A percentile compares a stretch with the other conserved stretches of the same genome.
Conservation (phyloP, 2,329 filamentous ascomycete species). For the Ophiostoma ips region DNA sequence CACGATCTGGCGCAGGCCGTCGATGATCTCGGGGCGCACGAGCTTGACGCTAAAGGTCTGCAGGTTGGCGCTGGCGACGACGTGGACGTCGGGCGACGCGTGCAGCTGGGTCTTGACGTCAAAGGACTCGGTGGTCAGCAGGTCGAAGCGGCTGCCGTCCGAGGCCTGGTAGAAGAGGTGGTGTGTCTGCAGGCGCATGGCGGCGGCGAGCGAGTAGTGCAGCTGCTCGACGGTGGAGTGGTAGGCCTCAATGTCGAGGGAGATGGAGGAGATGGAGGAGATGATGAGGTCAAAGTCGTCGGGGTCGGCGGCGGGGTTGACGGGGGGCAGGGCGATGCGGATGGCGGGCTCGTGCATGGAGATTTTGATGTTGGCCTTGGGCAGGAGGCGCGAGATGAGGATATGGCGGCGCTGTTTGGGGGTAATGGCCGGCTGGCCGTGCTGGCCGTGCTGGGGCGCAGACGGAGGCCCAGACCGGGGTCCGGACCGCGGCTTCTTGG, state of each 20-base stretch:
- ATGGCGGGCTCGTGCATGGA: slow-evolving; percentile 94
- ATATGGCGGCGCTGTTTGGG: slow-evolving; percentile 42
- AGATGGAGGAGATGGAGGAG: slow-evolving; percentile 85
- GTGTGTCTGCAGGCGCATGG: slow-evolving; percentile 72
- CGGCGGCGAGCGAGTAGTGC: slow-evolving; percentile 75
- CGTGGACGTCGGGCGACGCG: slow-evolving; percentile 72
- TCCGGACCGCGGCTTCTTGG: slow-evolving; percentile 17
- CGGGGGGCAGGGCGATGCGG: slow-evolving; percentile 72
- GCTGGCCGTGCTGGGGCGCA: too few relatives aligned
- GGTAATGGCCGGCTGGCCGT: slow-evolving; percentile 8
- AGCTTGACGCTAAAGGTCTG: slow-evolving; percentile 83
- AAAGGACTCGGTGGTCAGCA: slow-evolving; percentile 75
- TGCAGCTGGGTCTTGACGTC: slow-evolving; percentile 77
- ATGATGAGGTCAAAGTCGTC: slow-evolving; percentile 85
- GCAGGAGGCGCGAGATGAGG: slow-evolving; percentile 77
- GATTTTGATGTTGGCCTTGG: slow-evolving; percentile 88
- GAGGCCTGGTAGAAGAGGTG: slow-evolving; percentile 90
- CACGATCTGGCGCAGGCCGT: slow-evolving; percentile 84
- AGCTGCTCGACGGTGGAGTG: slow-evolving; percentile 73
- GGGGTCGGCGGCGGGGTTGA: slow-evolving; percentile 47
- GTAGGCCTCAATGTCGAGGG: slow-evolving; percentile 87
- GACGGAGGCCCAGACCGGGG: too few relatives aligned
- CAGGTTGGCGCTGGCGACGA: slow-evolving; percentile 64
- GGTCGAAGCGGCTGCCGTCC: slow-evolving; percentile 66
- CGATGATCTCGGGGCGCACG: slow-evolving; percentile 81